Conservation (phyloP, 306 rosid species). For the Cicer yamashitae region DNA sequence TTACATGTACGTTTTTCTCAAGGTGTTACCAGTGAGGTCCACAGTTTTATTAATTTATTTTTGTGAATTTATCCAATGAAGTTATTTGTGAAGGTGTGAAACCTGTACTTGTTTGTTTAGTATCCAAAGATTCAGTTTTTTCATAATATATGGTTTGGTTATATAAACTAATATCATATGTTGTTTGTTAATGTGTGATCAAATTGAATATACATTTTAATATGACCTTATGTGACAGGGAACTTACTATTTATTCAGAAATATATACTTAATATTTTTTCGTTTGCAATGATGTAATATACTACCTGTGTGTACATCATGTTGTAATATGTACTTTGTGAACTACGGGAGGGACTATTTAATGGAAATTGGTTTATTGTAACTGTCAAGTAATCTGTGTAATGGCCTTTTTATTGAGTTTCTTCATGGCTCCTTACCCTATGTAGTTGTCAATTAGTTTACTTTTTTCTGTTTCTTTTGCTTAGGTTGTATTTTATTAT, state of each 20-base stretch:
- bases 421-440: not conserved
- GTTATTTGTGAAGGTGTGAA: not conserved
- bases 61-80: not conserved
- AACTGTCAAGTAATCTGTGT: not conserved
- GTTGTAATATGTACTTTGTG: not conserved
- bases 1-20: not conserved
- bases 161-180: no score
- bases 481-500: not conserved
- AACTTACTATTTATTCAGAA: no score
- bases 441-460: not conserved
- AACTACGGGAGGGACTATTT: not conserved
- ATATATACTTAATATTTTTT: not conserved
- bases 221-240: not conserved
- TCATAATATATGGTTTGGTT: no score
- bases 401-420: not conserved
- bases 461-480: not conserved
- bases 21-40: not conserved
- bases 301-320: not conserved
- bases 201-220: not conserved
- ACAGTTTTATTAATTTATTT: not conserved
- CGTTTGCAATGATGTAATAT: not conserved
- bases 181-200: no score
- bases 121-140: not conserved
- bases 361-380: conserved; percentile 10
- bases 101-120: not conserved